Evolutionary conservation across 2,329 filamentous ascomycete species (phyloP).

Genomic region (Alternaria metachromatica): DNA sequence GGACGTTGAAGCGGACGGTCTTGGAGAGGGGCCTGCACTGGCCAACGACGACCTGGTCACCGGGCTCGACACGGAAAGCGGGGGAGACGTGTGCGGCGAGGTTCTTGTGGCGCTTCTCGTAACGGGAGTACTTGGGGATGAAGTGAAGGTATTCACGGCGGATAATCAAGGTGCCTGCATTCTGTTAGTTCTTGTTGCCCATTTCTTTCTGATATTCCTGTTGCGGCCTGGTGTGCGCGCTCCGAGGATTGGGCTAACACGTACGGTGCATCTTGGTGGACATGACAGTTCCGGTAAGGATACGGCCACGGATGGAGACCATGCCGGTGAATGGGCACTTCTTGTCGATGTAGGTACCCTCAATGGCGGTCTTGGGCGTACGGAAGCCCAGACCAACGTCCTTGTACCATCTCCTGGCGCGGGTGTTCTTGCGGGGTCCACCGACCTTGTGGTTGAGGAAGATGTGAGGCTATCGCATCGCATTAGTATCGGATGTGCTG

Average conservation of each 20-base stretch:
- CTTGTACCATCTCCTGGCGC: slow-evolving; percentile 92
- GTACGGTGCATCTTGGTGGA: slow-evolving; percentile 99
- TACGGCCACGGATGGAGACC: slow-evolving; percentile 99
- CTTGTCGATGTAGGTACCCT: slow-evolving; percentile 99
- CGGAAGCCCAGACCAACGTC: slow-evolving; percentile 99
- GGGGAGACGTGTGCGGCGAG: slow-evolving; percentile 98
- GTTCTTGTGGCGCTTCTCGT: slow-evolving; percentile 99
- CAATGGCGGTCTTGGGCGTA: slow-evolving; percentile 98
- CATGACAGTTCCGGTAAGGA: slow-evolving; percentile 97
- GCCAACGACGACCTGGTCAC: slow-evolving; percentile 98
- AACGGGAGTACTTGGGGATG: slow-evolving; percentile 99
- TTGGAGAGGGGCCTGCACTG: slow-evolving; percentile 99
- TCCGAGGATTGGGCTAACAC: slow-evolving; percentile 16
- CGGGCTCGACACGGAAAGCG: slow-evolving; percentile 99
- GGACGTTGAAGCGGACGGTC: slow-evolving; percentile 99
- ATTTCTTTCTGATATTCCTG: slow-evolving; percentile 6
- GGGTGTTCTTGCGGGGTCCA: slow-evolving; percentile 60
- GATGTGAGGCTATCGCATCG: slow-evolving; percentile 84
- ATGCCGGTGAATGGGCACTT: slow-evolving; percentile 99
- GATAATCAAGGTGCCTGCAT: slow-evolving; percentile 81
- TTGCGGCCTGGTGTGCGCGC: neutral
- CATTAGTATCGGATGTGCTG: slow-evolving; percentile 38
- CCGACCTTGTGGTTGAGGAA: slow-evolving; percentile 97
- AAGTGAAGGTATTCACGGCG: slow-evolving; percentile 99
- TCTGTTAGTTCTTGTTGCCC: slow-evolving; percentile 26